Evolutionary conservation across 495 filamentous ascomycete species (phyloP).

Genomic region (Penicillium longicatenatum): DNA sequence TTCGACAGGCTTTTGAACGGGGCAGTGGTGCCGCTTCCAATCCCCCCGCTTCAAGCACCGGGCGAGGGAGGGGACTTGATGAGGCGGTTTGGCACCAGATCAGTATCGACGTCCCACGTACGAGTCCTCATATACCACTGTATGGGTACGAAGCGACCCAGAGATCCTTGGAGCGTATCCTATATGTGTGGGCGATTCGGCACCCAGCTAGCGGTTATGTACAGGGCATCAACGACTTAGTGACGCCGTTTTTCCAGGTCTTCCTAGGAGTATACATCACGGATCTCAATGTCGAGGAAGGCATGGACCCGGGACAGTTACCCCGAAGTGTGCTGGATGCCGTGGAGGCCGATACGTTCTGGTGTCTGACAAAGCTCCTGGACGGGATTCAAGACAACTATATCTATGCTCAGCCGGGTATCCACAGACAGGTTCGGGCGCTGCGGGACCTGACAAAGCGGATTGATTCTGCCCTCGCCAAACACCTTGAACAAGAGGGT

Average conservation of each 20-base stretch:
- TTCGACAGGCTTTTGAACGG: slow-evolving; percentile 90
- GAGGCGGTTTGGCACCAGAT: slow-evolving; percentile 99
- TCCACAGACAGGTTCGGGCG: slow-evolving; percentile 88
- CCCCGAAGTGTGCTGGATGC: slow-evolving; percentile 91
- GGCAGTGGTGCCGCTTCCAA: slow-evolving; percentile 44
- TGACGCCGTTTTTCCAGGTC: slow-evolving; percentile 97
- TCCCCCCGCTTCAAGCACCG: slow-evolving; percentile 40
- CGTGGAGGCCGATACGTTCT: slow-evolving; percentile 96
- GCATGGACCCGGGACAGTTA: slow-evolving; percentile 95
- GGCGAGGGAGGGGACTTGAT: slow-evolving; percentile 75
- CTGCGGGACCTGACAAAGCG: slow-evolving; percentile 85
- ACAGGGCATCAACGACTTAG: slow-evolving; percentile 97
- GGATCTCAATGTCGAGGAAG: slow-evolving; percentile 84
- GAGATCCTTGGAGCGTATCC: slow-evolving; percentile 85
- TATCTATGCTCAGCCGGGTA: slow-evolving; percentile 94
- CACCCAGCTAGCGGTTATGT: slow-evolving; percentile 98
- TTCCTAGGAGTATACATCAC: slow-evolving; percentile 94
- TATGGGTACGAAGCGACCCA: slow-evolving; percentile 97
- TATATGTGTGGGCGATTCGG: slow-evolving; percentile 97
- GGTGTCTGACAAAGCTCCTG: slow-evolving; percentile 94
- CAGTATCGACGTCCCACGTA: slow-evolving; percentile 96
- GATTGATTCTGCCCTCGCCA: slow-evolving; percentile 82
- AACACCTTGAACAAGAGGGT: slow-evolving; percentile 83
- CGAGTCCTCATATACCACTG: slow-evolving; percentile 91
- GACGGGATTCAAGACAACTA: slow-evolving; percentile 99